Evolutionary conservation across 768 basidiomycete species (phyloP), one percentile per base, ranked within the genome.

Genomic region (Collybia mongolica): DNA sequence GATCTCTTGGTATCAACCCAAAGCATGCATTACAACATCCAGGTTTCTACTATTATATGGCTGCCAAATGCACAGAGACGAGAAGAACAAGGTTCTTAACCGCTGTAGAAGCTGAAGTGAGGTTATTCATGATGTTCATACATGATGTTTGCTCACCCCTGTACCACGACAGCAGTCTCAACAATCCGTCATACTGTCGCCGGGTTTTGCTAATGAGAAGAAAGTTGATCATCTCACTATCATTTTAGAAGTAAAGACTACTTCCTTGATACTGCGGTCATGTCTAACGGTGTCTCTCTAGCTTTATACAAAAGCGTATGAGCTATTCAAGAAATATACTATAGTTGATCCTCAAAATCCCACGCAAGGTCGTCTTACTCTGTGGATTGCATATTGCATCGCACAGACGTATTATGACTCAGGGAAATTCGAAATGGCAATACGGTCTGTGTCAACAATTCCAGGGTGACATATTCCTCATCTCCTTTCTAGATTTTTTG

Each of bases 271-370:
- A 26, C 24, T 7, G 7, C 7, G 14, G 19, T 20, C 2, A 12
- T 7, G 24, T 17, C 52, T 6, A 39, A 43, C 19, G 48, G 18
- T 17, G 43, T n/a, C 44, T 40, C 11, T 32, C 17, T 53, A 95
- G 92, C 77, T 99, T 1, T 95, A 93, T 63, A 97, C 93, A 6
- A 93, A 95, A 61, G 78, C 97, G 1, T 98, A 99, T 67, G 92
- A 96, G 57, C 65, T 93, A 9, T 93, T 97, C 74, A 98, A 96
- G 71, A 86, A 83, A 57, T 80, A 90, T 60, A 74, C 71, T 38
- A 67, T 79, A 1, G 55, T 70, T 29, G 60, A 70, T 19, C 53
- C 70, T 19, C 64, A 67, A 40, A 71, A 59, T 43, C 72, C 76
- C 17, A 79, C 76, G n/a, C 90, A 90, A 56, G 82, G 84, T 2